phyloP scores from a whole-genome alignment of 2,329 filamentous ascomycete genomes.

The Epichloe bromicola region DNA sequence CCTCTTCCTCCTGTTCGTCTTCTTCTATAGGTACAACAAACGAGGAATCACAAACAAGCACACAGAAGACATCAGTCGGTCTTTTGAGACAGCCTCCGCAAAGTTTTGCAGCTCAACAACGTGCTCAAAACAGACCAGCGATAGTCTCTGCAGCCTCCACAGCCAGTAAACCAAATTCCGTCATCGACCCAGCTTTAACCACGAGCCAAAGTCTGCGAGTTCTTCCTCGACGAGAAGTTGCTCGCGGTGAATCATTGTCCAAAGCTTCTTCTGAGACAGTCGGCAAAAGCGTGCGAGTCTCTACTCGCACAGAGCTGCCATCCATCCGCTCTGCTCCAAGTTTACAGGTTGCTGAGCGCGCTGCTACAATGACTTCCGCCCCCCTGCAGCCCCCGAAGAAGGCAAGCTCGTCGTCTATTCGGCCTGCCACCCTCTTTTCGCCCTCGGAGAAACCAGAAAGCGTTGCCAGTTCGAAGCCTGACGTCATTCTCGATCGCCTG shows the following conservation, averaged over 20 bases:
- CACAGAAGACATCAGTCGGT: conserved; percentile 25
- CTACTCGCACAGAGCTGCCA: conserved; percentile 16
- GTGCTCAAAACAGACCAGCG: conserved; percentile 39
- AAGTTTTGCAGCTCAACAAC: conserved; percentile 54
- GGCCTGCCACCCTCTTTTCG: conserved; percentile 40
- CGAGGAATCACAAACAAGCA: conserved; percentile 21
- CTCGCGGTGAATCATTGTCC: conserved; percentile 12
- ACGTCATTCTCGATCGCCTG: conserved; percentile 42
- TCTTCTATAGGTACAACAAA: not conserved
- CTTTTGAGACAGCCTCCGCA: conserved; percentile 43
- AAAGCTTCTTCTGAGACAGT: conserved; percentile 13
- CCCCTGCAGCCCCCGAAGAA: conserved; percentile 13
- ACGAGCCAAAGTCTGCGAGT: conserved; percentile 19
- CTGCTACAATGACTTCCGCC: conserved; percentile 15
- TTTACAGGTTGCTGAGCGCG: conserved; percentile 18
- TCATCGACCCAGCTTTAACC: conserved; percentile 12
- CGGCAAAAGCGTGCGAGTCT: conserved; percentile 16
- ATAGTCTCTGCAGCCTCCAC: conserved; percentile 12
- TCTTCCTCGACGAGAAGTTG: conserved; percentile 16
- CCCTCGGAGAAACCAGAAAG: conserved; percentile 36
- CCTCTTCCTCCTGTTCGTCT: conserved; percentile 5
- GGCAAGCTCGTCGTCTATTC: conserved; percentile 18
- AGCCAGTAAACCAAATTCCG: conserved; percentile 16
- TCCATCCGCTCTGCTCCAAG: conserved; percentile 15
- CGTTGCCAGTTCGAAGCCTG: conserved; percentile 42